Conservation (phyloP, 768 basidiomycete genomes). For the Naematelia encephala region DNA sequence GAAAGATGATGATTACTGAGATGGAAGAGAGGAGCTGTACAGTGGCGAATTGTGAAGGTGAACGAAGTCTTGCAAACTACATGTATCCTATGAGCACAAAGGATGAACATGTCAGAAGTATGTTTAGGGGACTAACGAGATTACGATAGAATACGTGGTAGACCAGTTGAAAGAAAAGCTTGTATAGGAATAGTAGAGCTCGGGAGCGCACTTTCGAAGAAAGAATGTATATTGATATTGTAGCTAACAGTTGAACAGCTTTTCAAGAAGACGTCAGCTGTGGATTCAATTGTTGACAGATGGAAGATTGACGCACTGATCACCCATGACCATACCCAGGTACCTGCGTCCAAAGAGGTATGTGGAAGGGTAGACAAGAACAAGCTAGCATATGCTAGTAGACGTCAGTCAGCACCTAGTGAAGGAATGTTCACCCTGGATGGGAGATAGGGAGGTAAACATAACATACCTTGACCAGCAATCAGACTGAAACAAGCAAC, state of each 20-base stretch:
- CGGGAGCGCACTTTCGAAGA: constrained; percentile 51
- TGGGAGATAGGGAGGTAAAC: no score
- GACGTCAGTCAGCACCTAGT: neutral
- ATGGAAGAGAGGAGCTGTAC: constrained; percentile 52
- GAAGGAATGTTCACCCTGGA: no score
- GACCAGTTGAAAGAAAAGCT: constrained; percentile 49
- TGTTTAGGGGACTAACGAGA: constrained; percentile 33
- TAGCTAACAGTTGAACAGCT: constrained; percentile 47
- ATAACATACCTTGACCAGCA: constrained; percentile 53
- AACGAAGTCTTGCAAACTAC: constrained; percentile 51
- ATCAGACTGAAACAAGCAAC: constrained; percentile 52
- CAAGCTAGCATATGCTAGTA: constrained; percentile 51
- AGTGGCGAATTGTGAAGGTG: constrained; percentile 50
- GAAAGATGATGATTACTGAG: constrained; percentile 51
- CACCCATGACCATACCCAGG: constrained; percentile 54
- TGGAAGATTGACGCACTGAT: constrained; percentile 31
- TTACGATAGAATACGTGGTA: constrained; percentile 48
- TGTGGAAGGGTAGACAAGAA: constrained; percentile 54
- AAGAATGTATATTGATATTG: constrained; percentile 50
- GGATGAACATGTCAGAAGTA: neutral
- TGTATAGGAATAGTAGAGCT: constrained; percentile 53
- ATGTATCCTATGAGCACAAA: neutral
- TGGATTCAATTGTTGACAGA: neutral
- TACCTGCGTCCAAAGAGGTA: constrained; percentile 51
- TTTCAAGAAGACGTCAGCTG: constrained; percentile 8